Base-by-base conservation (phyloP, 495 filamentous ascomycete genomes). In the Penicillium nucicola region DNA sequence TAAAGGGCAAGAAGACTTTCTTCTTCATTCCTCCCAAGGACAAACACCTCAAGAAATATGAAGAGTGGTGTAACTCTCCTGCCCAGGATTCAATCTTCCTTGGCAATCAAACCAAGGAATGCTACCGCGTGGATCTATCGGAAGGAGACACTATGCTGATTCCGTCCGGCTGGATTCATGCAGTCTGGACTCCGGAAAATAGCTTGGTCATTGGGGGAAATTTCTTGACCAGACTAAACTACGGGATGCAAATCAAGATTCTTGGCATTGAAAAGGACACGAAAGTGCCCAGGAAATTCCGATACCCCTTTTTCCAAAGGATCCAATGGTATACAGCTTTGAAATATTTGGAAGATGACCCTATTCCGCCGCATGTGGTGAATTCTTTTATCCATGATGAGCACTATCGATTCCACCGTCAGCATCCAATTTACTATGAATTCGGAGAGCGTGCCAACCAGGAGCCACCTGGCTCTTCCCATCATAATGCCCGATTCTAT, bases 61-160 rank as follows among this genome's bases (percentile, higher is more conserved):
- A 89, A 61, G 81, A 88, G 45, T 90, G 86, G 86, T 87, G 83
- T 56, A 81, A 84, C 55, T 84, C 84, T 20, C 84, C 84, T 10
- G 80, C 81, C n/a, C 86, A 88, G 62, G 84, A 87, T 50, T 81
- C 76, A 48, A 86, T 84, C 2, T 88, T 84, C 52, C 74, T 88
- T 14, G 80, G 79, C 0, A 75, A 82, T 43, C 81, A 85, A 58
- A 87, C 84, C 10, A 85, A 87, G 52, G 85, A 88, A 51, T 89
- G 86, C 64, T 86, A 84, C 51, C 78, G 86, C 22, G 83, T 89
- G 36, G 85, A 88, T 54, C 80, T 89, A 6, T 77, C 72, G 14
- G 83, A 85, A 55, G 86, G 86, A 9, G 86, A 90, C 59, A 90
- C 86, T 4, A 87, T 89, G 82, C 68, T 90, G 33, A 89, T 90